Evolutionary conservation across 2,329 filamentous ascomycete species (phyloP).

Genomic region (Lecanicillium sp.): DNA sequence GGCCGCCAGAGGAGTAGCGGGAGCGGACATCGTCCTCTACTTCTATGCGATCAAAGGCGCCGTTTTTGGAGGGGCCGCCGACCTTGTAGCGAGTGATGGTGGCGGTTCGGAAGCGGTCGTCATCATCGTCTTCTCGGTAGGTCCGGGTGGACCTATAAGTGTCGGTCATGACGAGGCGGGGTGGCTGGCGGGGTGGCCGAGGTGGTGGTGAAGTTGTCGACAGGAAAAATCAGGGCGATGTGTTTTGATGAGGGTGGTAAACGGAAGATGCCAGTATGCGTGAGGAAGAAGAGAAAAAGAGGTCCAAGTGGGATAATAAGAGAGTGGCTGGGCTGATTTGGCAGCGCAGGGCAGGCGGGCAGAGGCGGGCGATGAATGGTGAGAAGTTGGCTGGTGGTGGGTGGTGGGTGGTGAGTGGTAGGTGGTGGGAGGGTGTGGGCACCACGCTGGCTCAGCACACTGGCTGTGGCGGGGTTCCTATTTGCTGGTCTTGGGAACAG

Average conservation of each 20-base stretch:
- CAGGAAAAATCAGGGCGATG: too few relatives aligned
- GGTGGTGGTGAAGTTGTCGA: too few relatives aligned
- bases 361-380: conserved; percentile 30
- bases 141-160: conserved; percentile 27
- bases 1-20: conserved; percentile 36
- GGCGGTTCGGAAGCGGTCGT: conserved; percentile 40
- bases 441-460: background rate
- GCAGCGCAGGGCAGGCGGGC: background rate
- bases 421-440: conserved; percentile 17
- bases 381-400: conserved; percentile 26
- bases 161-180: conserved; percentile 32
- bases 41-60: conserved; percentile 38
- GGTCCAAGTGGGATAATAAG: background rate
- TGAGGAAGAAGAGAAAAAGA: background rate
- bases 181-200: too few relatives aligned
- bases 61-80: conserved; percentile 28
- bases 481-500: conserved; percentile 4
- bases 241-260: conserved; percentile 1
- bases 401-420: conserved; percentile 22
- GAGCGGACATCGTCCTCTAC: conserved; percentile 42
- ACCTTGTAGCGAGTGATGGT: conserved; percentile 51
- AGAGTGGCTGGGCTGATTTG: conserved; percentile 6
- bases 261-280: background rate
- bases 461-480: conserved; percentile 2
- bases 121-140: conserved; percentile 33